Evolutionary conservation across 2,329 filamentous ascomycete genomes (phyloP).

Genomic region (Epichloe sylvatica): DNA sequence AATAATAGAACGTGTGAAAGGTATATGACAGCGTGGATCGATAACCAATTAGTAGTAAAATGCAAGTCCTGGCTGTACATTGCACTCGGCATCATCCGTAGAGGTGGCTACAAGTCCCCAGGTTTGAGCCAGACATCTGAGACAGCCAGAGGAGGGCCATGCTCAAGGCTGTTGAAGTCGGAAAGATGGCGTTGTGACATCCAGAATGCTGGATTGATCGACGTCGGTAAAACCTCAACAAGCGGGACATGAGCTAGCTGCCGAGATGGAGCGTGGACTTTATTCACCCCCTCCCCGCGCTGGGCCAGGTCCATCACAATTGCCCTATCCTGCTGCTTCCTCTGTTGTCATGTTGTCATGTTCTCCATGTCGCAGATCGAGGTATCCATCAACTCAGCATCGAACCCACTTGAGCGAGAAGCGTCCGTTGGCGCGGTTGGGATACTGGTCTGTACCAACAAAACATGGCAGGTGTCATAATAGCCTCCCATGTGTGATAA

Average conservation of each 20-base stretch:
- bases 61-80: neutral
- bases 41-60: neutral
- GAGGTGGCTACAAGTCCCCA: neutral
- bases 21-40: neutral
- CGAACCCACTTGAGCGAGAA: neutral
- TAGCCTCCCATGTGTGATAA: no score
- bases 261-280: neutral
- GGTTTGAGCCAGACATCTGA: neutral
- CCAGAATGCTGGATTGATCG: conserved; percentile 8
- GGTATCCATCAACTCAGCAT: no score
- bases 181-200: neutral
- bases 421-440: neutral
- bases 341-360: no score
- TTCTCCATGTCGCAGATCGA: no score
- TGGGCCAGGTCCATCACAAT: neutral
- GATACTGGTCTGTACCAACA: no score
- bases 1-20: neutral
- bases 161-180: neutral
- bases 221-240: conserved; percentile 3
- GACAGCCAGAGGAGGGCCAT: neutral
- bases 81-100: conserved; percentile 2
- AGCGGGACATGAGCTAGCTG: conserved; percentile 1
- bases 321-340: neutral
- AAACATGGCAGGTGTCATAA: no score
- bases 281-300: neutral